These are phyloP conservation scores for Termitomyces heimii DNA, from an alignment of 768 basidiomycete genomes.

Conservation along the genomic window DNA sequence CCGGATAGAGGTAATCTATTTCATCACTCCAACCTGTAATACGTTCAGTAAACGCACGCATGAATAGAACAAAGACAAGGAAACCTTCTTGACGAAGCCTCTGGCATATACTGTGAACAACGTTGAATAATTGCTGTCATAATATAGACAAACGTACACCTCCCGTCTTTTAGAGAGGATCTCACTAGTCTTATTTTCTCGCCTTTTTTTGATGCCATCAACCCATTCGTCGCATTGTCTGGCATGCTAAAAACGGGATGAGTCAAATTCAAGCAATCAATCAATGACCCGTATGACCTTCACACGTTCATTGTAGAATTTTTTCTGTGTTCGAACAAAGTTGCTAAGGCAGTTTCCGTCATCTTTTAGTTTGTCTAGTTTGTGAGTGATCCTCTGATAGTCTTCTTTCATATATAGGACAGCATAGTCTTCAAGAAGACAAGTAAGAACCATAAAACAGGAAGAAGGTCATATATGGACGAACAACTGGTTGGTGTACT, in stretches of 20 bases:
- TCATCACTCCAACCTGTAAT: constrained; percentile 3
- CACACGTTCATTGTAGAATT: not conserved
- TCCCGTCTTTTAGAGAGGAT: constrained; percentile 5
- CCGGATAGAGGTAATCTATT: constrained; percentile 1
- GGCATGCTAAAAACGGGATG: not conserved
- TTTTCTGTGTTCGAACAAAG: not conserved
- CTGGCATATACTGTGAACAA: constrained; percentile 8
- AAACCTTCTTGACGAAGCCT: constrained; percentile 12
- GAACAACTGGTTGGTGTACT: not conserved
- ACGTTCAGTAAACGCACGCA: not conserved
- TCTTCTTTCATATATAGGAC: constrained; percentile 2
- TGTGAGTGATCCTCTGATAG: not conserved
- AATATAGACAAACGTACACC: constrained; percentile 6
- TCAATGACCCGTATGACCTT: not conserved
- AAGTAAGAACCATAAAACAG: not conserved
- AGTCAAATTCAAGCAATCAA: not conserved
- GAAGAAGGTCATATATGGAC: not conserved
- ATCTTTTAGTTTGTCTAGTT: not conserved
- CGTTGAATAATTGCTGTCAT: not conserved
- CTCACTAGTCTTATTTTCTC: constrained; percentile 4
- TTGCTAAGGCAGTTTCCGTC: not conserved
- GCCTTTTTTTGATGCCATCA: not conserved
- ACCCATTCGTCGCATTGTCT: not conserved
- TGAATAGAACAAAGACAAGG: not conserved
- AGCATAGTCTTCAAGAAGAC: not conserved